Evolutionary conservation across 257 asterid species (phyloP).

Genomic region (Solanum etuberosum): DNA sequence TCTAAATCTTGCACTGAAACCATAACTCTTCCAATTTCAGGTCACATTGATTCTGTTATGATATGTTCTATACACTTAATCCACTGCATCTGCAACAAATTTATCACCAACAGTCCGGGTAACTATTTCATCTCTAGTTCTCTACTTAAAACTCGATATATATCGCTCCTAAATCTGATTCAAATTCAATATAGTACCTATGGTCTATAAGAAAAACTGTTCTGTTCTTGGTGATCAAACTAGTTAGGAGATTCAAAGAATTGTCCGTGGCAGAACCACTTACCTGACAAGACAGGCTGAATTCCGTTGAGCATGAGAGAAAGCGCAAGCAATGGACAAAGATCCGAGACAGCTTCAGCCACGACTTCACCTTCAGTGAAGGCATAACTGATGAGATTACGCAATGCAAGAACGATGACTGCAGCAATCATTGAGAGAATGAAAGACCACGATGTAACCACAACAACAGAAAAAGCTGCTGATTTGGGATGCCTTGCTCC

Average conservation of each 20-base stretch:
- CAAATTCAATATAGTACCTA: neutral
- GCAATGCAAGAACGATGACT: constrained; percentile 10
- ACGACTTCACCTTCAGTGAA: constrained; percentile 29
- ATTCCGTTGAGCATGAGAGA: constrained; percentile 19
- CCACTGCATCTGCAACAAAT: neutral
- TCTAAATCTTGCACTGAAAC: neutral
- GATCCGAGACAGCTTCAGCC: constrained; percentile 16
- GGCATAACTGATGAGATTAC: constrained; percentile 39
- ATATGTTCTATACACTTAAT: neutral
- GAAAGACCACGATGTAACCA: constrained; percentile 29
- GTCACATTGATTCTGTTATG: neutral
- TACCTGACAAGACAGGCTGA: constrained; percentile 24
- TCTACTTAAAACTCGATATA: neutral
- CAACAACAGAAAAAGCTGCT: constrained; percentile 50
- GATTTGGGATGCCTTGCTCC: constrained; percentile 74
- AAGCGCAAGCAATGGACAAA: constrained; percentile 17
- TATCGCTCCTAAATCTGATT: neutral
- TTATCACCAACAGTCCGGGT: neutral
- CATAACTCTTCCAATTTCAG: neutral
- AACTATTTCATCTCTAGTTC: neutral
- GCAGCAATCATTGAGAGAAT: constrained; percentile 21
- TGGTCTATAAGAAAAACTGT: neutral
- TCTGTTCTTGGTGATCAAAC: neutral
- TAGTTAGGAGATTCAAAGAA: neutral
- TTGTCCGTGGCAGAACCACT: neutral